Base-by-base conservation (phyloP, 805 yeast species). In the Candida caryicola region DNA sequence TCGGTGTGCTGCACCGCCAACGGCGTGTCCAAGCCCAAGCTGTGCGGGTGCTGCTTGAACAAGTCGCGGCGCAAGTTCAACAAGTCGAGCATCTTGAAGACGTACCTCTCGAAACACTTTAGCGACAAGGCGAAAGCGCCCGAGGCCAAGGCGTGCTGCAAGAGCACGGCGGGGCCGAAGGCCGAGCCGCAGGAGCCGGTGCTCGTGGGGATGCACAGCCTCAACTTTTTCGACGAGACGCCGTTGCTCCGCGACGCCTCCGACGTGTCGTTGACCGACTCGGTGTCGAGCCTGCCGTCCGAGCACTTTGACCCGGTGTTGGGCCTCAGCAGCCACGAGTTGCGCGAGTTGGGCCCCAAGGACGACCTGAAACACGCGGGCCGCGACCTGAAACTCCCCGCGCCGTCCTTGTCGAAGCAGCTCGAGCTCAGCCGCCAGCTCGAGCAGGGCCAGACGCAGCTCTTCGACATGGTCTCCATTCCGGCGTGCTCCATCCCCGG, bases 401-500 rank as follows among this genome's bases (percentile, higher is more conserved):
- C 7, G 25, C 7, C 25, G 9, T 21, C 25, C 9, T 21, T 21
- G 7, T 7, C 7, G 9, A 21, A 21, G 25, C 25, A 7, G 9
- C 7, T 21, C 10, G 9, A 21, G 7, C 7, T 7, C 9, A 21
- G 10, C 7, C 10, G 9, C 7, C 25, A 7, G 9, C 7, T 10
- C 10, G 25, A 21, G 10, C 25, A 10, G 9, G 9, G 10, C 7
- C 7, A 21, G 10, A 21, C 25, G 13, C 45, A 44, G 36, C 37
- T 50, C 9, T 56, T 43, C 29, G 55, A 57, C 30, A 55, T 61
- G 9, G 54, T 63, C 4, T 49, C 51, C 15, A 57, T 62, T 4
- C 62, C 65, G 10, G 50, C 64, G 16, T 65, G 70, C 43, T 56
- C 69, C 2, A 47, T 62, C 10, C 60, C 62, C 1, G 68, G 67